A percentile compares a stretch with the other conserved stretches of the same genome.
These are phyloP conservation scores for Saccharomycopsis fibuligera DNA, from an alignment of 805 yeast species.

Conservation along the genomic window DNA sequence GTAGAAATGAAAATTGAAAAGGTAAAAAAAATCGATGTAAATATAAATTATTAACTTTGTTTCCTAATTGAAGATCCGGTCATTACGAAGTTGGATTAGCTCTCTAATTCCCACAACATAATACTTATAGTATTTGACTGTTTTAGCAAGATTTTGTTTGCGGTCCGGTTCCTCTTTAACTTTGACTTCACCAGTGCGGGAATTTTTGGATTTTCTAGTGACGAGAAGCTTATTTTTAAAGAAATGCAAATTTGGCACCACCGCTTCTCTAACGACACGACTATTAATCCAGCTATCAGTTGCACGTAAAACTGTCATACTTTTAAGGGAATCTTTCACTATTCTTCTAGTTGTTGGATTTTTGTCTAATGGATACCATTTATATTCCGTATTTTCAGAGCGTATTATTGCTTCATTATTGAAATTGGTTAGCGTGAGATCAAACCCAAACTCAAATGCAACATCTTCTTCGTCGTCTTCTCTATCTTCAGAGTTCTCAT, in stretches of 20 bases:
- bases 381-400: background rate
- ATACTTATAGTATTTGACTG: constrained; percentile 8
- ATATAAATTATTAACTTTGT: no score
- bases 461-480: constrained; percentile 25
- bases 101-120: constrained; percentile 10
- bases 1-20: no score
- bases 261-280: constrained; percentile 8
- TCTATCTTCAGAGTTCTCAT: constrained; percentile 24
- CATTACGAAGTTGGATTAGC: background rate
- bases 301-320: constrained; percentile 16
- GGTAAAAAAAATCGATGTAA: no score
- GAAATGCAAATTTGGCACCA: constrained; percentile 7
- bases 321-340: constrained; percentile 20
- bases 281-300: constrained; percentile 19
- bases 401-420: background rate
- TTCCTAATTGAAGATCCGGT: no score
- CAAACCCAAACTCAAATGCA: background rate
- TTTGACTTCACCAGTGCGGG: constrained; percentile 5
- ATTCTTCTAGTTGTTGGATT: constrained; percentile 15
- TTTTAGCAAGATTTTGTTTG: background rate
- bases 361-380: constrained; percentile 8
- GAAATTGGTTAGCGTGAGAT: no score
- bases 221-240: background rate
- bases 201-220: background rate
- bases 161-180: constrained; percentile 7